Base-by-base conservation (phyloP, 139 green algal genomes). In the Eudorina sp. region DNA sequence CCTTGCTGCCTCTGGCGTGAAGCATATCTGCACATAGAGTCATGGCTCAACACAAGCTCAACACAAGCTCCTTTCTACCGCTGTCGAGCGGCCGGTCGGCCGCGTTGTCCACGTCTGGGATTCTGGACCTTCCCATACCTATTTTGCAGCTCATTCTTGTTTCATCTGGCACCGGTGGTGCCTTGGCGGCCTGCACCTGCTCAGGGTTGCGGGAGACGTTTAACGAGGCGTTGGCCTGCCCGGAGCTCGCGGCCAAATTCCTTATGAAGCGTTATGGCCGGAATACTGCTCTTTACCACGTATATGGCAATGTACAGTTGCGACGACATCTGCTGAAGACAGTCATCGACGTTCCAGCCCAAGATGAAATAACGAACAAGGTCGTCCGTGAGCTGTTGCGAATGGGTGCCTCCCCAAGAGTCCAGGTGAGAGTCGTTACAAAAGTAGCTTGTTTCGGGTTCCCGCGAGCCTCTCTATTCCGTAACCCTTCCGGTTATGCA, bases 391-490 rank as follows among this genome's bases (percentile, higher is more conserved):
- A 75, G 29, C 41, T 85, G 1, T 9, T 75, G 55, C 38, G 58
- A 19, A 11, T 74, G n/a, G 77, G 77, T 29, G 77, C 77, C 19
- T 73, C 77, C 23, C 77, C 53, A 13, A 23, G 53, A 5, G 36
- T 72, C 4, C 79, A 85, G 55, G 55, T 85, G 27, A 16, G 74
- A 7, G n/a, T n/a, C n/a, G n/a, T n/a, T n/a, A n/a, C n/a, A n/a
- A 27, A 36, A 16, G 9, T 38, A 34, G 48, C 27, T 73, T 73
- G 2, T 23, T 73, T 58, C 55, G 25, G 60, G 13, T 3, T 23
- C 25, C 34, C 72, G n/a, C n/a, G n/a, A n/a, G n/a, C n/a, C n/a
- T n/a, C n/a, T n/a, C n/a, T n/a, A n/a, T n/a, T n/a, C n/a, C n/a
- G n/a, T n/a, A n/a, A n/a, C n/a, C n/a, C n/a, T n/a, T n/a, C n/a